A percentile compares a stretch with the other conserved stretches of the same genome.
phyloP scores from a whole-genome alignment of 805 yeast species.

The Metschnikowia continentalis region DNA sequence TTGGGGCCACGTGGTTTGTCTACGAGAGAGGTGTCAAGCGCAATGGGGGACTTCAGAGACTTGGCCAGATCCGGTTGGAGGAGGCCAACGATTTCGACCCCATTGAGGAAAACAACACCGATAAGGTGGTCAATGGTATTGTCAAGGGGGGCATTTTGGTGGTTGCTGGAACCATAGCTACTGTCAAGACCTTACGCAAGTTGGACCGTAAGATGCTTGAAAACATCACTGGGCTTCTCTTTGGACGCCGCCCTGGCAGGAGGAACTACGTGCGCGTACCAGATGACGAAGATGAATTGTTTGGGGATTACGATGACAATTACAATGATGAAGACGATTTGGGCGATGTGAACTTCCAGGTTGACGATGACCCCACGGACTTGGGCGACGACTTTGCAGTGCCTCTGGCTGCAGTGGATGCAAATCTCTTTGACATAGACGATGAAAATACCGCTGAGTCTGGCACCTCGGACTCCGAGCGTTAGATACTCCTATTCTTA shows the following conservation, averaged over 20 bases:
- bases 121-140: constrained; percentile 53
- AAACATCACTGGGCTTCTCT: constrained; percentile 24
- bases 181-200: constrained; percentile 30
- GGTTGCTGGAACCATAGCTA: constrained; percentile 39
- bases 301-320: constrained; percentile 39
- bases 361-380: constrained; percentile 18
- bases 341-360: constrained; percentile 24
- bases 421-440: constrained; percentile 31
- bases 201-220: constrained; percentile 33
- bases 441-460: constrained; percentile 16
- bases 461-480: constrained; percentile 4
- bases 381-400: constrained; percentile 13
- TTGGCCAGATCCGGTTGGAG: constrained; percentile 84
- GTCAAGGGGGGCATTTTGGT: constrained; percentile 54
- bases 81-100: constrained; percentile 54
- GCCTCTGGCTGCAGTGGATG: constrained; percentile 17
- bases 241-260: constrained; percentile 37
- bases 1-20: constrained; percentile 59
- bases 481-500: background rate
- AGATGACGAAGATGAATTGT: constrained; percentile 38
- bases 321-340: constrained; percentile 32
- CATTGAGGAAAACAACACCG: constrained; percentile 61
- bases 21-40: constrained; percentile 78
- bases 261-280: constrained; percentile 42
- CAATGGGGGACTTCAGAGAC: constrained; percentile 69